These are phyloP conservation scores for Melocanna baccifera DNA, from an alignment of 176 grass and related monocot genomes.

Conservation along the genomic window DNA sequence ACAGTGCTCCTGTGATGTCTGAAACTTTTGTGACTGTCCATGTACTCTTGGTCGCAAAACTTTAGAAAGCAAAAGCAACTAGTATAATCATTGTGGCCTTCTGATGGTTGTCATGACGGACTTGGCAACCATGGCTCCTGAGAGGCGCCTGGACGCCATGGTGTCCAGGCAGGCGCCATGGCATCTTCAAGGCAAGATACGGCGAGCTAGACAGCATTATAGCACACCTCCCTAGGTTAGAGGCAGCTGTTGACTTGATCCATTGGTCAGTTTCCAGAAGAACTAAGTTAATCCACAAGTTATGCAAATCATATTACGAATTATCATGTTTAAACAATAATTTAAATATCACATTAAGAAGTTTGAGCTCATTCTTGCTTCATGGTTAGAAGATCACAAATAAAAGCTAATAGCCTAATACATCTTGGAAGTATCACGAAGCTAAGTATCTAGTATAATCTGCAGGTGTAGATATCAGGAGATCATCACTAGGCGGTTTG, in stretches of 20 bases:
- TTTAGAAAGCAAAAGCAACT: neutral
- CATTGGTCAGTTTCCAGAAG: too few relatives aligned
- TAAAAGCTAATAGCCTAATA: neutral
- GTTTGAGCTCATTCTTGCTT: neutral
- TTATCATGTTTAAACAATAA: neutral
- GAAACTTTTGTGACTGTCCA: neutral
- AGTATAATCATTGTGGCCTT: neutral
- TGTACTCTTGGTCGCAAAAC: neutral
- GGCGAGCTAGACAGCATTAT: neutral
- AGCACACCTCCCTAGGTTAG: neutral
- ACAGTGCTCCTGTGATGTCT: neutral
- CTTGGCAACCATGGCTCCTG: too few relatives aligned
- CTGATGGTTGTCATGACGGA: neutral
- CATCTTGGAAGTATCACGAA: too few relatives aligned
- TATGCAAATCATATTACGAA: too few relatives aligned
- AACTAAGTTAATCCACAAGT: too few relatives aligned
- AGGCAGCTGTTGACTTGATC: too few relatives aligned
- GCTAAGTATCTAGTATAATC: too few relatives aligned
- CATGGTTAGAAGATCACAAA: slow-evolving; percentile 12
- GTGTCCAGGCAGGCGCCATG: too few relatives aligned
- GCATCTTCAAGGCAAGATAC: too few relatives aligned
- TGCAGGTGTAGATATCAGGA: too few relatives aligned
- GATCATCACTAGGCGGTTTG: neutral
- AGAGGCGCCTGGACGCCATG: too few relatives aligned
- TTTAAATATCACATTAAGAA: slow-evolving; percentile 4